Percentiles rank a stretch among this genome's conserved stretches.
phyloP scores from a whole-genome alignment of 23 red algal species.

The Gracilaria gracilis region DNA sequence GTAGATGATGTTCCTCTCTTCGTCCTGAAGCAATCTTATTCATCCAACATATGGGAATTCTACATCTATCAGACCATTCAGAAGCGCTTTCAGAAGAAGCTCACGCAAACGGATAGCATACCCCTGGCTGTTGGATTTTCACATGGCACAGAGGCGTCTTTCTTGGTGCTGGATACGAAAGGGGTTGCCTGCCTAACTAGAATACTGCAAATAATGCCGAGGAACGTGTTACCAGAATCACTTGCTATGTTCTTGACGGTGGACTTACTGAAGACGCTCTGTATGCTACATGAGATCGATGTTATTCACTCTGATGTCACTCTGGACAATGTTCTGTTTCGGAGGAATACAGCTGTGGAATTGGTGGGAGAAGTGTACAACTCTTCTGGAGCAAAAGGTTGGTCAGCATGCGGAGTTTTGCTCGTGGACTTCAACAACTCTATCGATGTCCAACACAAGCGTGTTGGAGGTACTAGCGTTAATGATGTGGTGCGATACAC shows the following conservation, averaged over 20 bases:
- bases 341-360: slow-evolving; percentile 44
- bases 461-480: slow-evolving; percentile 13
- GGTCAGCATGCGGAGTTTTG: slow-evolving; percentile 47
- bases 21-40: slow-evolving; percentile 49
- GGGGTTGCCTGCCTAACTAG: slow-evolving; percentile 13
- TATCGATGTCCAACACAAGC: slow-evolving; percentile 34
- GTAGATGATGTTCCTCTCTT: slow-evolving; percentile 47
- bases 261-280: slow-evolving; percentile 52
- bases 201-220: not conserved
- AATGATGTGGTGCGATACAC: slow-evolving; percentile 31
- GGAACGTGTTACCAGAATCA: slow-evolving; percentile 41
- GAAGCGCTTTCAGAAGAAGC: slow-evolving; percentile 16
- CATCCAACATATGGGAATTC: slow-evolving; percentile 62
- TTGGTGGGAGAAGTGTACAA: slow-evolving; percentile 19
- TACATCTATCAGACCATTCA: slow-evolving; percentile 62
- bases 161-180: slow-evolving; percentile 36
- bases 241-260: slow-evolving; percentile 65
- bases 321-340: slow-evolving; percentile 56
- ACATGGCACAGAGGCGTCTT: slow-evolving; percentile 25
- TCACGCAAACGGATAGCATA: slow-evolving; percentile 37
- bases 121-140: slow-evolving; percentile 41
- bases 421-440: slow-evolving; percentile 68
- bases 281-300: slow-evolving; percentile 39
- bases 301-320: slow-evolving; percentile 68
- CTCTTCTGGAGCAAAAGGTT: slow-evolving; percentile 10